These are phyloP conservation scores for Didymella segeticola DNA, from an alignment of 2,329 filamentous ascomycete species.

Conservation along the genomic window DNA sequence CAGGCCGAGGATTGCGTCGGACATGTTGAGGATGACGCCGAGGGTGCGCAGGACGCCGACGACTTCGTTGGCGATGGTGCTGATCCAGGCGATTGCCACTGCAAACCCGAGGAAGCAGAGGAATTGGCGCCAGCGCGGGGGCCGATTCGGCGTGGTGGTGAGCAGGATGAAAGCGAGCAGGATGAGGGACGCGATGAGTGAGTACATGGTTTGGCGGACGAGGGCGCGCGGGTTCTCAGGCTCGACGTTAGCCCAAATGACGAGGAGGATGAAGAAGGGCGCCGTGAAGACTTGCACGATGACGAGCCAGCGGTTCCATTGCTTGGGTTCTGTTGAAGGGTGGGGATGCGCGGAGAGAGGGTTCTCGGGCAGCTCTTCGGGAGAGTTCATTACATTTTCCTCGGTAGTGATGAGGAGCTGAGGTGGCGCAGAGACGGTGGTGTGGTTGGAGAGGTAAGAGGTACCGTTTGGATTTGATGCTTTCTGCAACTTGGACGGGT, in stretches of 20 bases:
- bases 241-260: conserved; percentile 73
- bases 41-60: conserved; percentile 93
- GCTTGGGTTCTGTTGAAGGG: conserved; percentile 50
- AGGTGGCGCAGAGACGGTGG: conserved; percentile 34
- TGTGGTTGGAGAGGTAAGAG: conserved; percentile 14
- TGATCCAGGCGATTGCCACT: conserved; percentile 95
- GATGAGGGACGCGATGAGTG: conserved; percentile 64
- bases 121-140: conserved; percentile 76
- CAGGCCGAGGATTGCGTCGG: conserved; percentile 90
- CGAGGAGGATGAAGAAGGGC: conserved; percentile 79
- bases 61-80: conserved; percentile 92
- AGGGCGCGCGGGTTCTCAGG: conserved; percentile 68
- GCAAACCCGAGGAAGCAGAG: conserved; percentile 90
- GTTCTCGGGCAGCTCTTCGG: conserved; percentile 40
- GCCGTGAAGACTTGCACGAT: conserved; percentile 85
- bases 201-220: conserved; percentile 56
- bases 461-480: not conserved
- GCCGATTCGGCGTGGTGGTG: conserved; percentile 70
- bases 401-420: conserved; percentile 45
- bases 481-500: conserved; percentile 6
- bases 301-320: conserved; percentile 93
- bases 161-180: conserved; percentile 71
- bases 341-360: conserved; percentile 45
- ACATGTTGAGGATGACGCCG: conserved; percentile 90
- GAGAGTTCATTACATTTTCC: conserved; percentile 42